Base-by-base conservation (phyloP, 805 yeast genomes). In the Candida peoriensis region DNA sequence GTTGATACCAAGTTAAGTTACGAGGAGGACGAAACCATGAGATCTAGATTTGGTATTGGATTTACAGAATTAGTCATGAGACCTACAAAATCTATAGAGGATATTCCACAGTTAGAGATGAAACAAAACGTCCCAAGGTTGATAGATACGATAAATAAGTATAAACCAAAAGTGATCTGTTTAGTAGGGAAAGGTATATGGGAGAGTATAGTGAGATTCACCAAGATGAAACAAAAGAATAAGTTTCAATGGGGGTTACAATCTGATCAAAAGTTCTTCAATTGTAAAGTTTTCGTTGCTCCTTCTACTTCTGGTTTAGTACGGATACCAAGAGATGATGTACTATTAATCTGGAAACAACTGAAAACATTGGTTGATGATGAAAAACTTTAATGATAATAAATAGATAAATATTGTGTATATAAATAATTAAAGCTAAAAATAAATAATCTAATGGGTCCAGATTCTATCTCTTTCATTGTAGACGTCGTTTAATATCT, bases 221-320 rank as follows among this genome's bases (percentile, higher is more conserved):
- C n/a, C 27, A 49, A 54, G 11, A 22, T 24, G 6, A 62, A 64
- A 15, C 49, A 52, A 25, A 47, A 54, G 21, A 43, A 46, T 6
- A 39, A 51, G 17, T 80, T 81, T 40, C 28, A 45, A 22, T 82
- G 80, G 76, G 93, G 90, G 1, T 34, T 49, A 28, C 72, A 61
- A 28, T n/a, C n/a, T n/a, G 20, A 28, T 9, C 37, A 33, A 18
- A 25, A 19, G 5, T 28, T 32, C 4, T 33, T 35, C 47, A 18
- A 38, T 19, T 43, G 55, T n/a, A 38, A 49, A 5, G 52, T 75
- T 0, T 77, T 67, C 54, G 87, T 82, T 6, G 68, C 81, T 19
- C 88, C 89, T 3, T 78, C 78, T 29, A 81, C 89, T 0, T 79
- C 87, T 5, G 90, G 90, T 2, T 55, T 83, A 7, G 89, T 79